phyloP scores from a whole-genome alignment of 352 stramenopile species.

The Elongisporangium prolatum region DNA sequence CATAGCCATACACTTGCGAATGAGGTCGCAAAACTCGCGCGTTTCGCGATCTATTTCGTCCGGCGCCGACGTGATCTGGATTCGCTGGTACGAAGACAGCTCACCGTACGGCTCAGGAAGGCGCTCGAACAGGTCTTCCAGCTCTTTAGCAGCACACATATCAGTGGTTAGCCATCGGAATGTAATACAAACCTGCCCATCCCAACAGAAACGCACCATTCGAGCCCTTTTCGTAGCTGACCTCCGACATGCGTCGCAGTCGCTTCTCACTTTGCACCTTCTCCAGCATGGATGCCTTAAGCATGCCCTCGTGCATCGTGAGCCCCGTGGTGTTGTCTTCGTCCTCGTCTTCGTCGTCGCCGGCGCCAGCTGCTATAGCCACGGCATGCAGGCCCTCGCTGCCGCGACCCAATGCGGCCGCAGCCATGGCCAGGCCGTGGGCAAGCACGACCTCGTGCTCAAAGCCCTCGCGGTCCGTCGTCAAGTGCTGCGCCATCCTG shows the following conservation, averaged over 20 bases:
- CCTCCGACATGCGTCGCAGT: slow-evolving; percentile 49
- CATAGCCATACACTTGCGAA: slow-evolving; percentile 70
- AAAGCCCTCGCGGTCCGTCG: not conserved
- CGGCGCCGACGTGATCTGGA: slow-evolving; percentile 62
- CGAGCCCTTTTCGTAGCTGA: slow-evolving; percentile 14
- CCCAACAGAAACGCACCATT: slow-evolving; percentile 6
- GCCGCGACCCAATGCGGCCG: not conserved
- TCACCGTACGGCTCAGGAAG: slow-evolving; percentile 79
- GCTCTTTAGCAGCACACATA: slow-evolving; percentile 6
- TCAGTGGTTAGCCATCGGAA: not conserved
- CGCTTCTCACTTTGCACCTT: slow-evolving; percentile 73
- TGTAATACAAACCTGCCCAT: not conserved
- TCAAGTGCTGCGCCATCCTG: not conserved
- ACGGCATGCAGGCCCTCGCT: not conserved
- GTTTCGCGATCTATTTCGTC: slow-evolving; percentile 74
- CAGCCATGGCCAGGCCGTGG: not conserved
- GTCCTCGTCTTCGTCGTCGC: slow-evolving; percentile 23
- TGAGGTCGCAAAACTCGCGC: slow-evolving; percentile 69
- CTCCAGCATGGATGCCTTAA: slow-evolving; percentile 75
- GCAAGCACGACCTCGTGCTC: not conserved
- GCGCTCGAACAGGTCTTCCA: slow-evolving; percentile 67
- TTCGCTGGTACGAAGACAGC: slow-evolving; percentile 63
- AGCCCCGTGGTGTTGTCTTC: slow-evolving; percentile 28
- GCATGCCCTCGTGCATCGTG: slow-evolving; percentile 50
- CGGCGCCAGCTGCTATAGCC: slow-evolving; percentile 1